Evolutionary conservation across 2,329 filamentous ascomycete species (phyloP).

Genomic region (Boeremia exigua): DNA sequence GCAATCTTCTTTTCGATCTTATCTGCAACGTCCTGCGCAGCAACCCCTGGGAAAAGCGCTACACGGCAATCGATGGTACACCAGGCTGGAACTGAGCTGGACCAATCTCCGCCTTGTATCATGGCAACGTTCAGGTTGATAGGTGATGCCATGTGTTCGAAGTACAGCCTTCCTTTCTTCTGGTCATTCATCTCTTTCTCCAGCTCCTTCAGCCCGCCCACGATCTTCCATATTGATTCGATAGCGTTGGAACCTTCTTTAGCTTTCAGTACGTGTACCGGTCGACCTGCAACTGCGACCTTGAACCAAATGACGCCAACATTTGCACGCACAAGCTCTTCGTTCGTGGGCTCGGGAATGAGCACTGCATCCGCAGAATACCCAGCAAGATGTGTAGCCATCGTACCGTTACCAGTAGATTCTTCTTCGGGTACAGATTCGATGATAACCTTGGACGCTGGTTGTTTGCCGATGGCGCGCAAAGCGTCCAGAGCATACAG

Average conservation of each 20-base stretch:
- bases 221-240: conserved; percentile 24
- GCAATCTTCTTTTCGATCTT: conserved; percentile 23
- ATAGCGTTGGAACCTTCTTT: conserved; percentile 27
- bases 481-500: conserved; percentile 28
- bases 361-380: conserved; percentile 27
- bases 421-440: conserved; percentile 30
- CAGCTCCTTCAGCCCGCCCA: conserved; percentile 21
- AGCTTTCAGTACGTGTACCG: conserved; percentile 25
- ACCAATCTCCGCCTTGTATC: conserved; percentile 31
- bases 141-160: conserved; percentile 21
- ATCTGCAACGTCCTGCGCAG: conserved; percentile 22
- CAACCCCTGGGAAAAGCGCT: conserved; percentile 26
- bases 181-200: conserved; percentile 27
- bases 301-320: conserved; percentile 33
- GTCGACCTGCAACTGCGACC: conserved; percentile 24
- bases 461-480: conserved; percentile 26
- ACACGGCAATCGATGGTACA: conserved; percentile 30
- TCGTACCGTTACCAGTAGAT: conserved; percentile 28
- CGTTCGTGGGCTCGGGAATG: conserved; percentile 26
- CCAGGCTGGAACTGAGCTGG: conserved; percentile 30
- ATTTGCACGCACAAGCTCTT: conserved; percentile 29
- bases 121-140: conserved; percentile 30
- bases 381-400: conserved; percentile 25
- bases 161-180: conserved; percentile 22
- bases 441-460: conserved; percentile 27